phyloP scores from a whole-genome alignment of 805 yeast species.

The Wickerhamomyces hampshirensis region DNA sequence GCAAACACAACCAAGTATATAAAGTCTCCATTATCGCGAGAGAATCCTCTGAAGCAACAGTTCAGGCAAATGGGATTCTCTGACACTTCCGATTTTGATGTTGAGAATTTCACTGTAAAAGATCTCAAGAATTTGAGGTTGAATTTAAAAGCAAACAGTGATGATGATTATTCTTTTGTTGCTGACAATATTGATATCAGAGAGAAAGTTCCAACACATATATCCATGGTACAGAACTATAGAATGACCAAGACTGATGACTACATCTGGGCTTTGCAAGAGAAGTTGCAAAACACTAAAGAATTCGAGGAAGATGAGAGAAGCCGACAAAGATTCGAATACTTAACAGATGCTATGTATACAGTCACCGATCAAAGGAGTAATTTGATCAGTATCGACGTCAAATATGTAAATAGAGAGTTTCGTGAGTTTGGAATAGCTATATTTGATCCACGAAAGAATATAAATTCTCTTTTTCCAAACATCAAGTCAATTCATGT shows the following conservation, averaged over 20 bases:
- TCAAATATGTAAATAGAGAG: slow-evolving; percentile 8
- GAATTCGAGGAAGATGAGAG: not conserved
- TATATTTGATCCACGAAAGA: slow-evolving; percentile 17
- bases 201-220: not conserved
- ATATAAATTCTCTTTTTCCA: slow-evolving; percentile 8
- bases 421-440: slow-evolving; percentile 18
- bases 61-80: not conserved
- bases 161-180: not conserved
- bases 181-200: not conserved
- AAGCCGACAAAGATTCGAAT: slow-evolving; percentile 16
- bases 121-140: too few species aligned
- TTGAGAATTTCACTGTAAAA: not conserved
- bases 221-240: not conserved
- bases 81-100: not conserved
- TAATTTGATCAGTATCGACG: slow-evolving; percentile 8
- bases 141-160: not conserved
- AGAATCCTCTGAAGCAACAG: not conserved
- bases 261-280: not conserved
- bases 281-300: not conserved
- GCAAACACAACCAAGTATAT: too few species aligned
- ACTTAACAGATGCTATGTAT: slow-evolving; percentile 9
- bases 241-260: not conserved
- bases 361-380: slow-evolving; percentile 9
- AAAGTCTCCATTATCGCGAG: too few species aligned
- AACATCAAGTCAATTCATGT: slow-evolving; percentile 13